phyloP scores from a whole-genome alignment of 164 flowering plant genomes.

The Liriodendron chinense region DNA sequence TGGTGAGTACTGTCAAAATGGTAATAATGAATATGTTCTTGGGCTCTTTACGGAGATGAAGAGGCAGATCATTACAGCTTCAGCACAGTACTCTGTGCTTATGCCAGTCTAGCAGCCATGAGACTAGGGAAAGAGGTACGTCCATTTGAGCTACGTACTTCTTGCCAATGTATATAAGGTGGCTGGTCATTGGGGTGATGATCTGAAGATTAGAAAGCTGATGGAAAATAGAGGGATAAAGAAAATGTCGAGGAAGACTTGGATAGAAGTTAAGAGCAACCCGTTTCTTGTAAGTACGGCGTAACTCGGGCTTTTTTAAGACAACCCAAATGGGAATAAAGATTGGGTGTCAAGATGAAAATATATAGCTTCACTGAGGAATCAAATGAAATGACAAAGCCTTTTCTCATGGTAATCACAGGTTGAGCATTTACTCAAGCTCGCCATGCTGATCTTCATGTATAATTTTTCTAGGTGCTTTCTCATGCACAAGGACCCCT shows the following conservation, averaged over 20 bases:
- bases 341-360: neutral
- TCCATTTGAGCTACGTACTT: slow-evolving; percentile 72
- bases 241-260: slow-evolving; percentile 72
- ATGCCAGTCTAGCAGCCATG: slow-evolving; percentile 71
- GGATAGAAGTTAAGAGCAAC: slow-evolving; percentile 47
- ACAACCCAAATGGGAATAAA: too few species aligned
- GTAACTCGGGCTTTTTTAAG: too few species aligned
- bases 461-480: too few species aligned
- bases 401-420: too few species aligned
- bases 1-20: slow-evolving; percentile 69
- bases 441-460: too few species aligned
- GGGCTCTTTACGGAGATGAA: slow-evolving; percentile 49
- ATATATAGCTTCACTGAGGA: neutral
- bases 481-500: too few species aligned
- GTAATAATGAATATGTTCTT: slow-evolving; percentile 46
- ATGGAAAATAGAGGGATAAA: slow-evolving; percentile 60
- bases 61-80: slow-evolving; percentile 54
- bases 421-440: too few species aligned
- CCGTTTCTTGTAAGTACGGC: too few species aligned
- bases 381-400: neutral
- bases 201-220: slow-evolving; percentile 39
- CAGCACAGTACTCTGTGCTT: slow-evolving; percentile 85
- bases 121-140: slow-evolving; percentile 82
- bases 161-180: slow-evolving; percentile 64
- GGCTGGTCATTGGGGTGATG: slow-evolving; percentile 66